Percentiles rank a stretch among this genome's conserved stretches.
These are phyloP conservation scores for Sclerotinia nivalis DNA, from an alignment of 2,329 filamentous ascomycete genomes.

Conservation along the genomic window DNA sequence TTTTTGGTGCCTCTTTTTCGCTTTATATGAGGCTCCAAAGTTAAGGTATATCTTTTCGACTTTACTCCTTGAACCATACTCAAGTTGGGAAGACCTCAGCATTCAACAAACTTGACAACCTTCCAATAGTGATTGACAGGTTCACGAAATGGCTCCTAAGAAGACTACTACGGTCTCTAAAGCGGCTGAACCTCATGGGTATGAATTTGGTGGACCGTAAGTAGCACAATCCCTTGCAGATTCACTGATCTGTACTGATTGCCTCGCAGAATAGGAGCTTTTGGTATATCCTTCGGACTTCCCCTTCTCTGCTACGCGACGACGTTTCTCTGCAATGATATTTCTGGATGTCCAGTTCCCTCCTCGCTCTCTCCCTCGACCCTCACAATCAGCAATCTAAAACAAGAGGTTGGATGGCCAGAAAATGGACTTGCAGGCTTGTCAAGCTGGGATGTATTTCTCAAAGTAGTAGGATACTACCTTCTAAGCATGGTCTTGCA, in stretches of 20 bases:
- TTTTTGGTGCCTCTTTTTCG: not conserved
- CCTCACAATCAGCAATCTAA: slow-evolving; percentile 70
- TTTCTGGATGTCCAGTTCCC: slow-evolving; percentile 86
- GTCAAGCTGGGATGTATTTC: slow-evolving; percentile 66
- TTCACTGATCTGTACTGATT: not conserved
- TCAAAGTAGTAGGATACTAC: slow-evolving; percentile 78
- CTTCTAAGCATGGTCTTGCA: slow-evolving; percentile 73
- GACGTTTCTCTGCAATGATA: slow-evolving; percentile 86
- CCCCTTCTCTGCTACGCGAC: slow-evolving; percentile 78
- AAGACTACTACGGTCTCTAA: slow-evolving; percentile 30
- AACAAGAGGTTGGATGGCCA: slow-evolving; percentile 81
- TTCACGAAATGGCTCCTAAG: slow-evolving; percentile 33
- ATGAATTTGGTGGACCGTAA: slow-evolving; percentile 43
- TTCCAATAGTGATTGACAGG: not conserved
- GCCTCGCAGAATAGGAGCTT: slow-evolving; percentile 67
- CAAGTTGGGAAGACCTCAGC: not conserved
- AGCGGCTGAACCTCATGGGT: slow-evolving; percentile 37
- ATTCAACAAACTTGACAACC: not conserved
- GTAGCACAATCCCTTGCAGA: slow-evolving; percentile 24
- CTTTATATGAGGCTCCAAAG: not conserved
- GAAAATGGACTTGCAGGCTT: slow-evolving; percentile 68
- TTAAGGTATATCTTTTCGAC: not conserved
- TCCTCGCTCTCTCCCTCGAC: slow-evolving; percentile 73
- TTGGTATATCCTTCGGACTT: slow-evolving; percentile 75
- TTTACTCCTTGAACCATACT: not conserved